phyloP scores from a whole-genome alignment of 2,329 filamentous ascomycete species.

The Fusarium sp. region DNA sequence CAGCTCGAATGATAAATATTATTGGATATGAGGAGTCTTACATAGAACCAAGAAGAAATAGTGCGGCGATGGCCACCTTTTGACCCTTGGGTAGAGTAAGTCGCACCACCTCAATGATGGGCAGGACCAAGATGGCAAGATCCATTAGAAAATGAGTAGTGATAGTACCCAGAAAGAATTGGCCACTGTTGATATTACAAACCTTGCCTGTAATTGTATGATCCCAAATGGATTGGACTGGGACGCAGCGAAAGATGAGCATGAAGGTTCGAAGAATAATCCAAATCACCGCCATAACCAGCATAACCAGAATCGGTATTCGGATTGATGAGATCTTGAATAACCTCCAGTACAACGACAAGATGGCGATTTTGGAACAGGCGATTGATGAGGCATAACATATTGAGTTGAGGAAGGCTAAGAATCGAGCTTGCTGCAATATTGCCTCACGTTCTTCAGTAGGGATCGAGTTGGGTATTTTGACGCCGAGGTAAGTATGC shows the following conservation, averaged over 20 bases:
- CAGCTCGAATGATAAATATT: background rate
- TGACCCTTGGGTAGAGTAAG: background rate
- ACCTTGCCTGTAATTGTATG: no score
- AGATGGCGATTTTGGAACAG: no score
- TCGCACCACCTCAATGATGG: slow-evolving; percentile 36
- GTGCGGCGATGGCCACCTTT: slow-evolving; percentile 13
- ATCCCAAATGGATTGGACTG: no score
- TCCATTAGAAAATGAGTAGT: slow-evolving; percentile 52
- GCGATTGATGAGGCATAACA: slow-evolving; percentile 47
- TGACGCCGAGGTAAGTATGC: slow-evolving; percentile 37
- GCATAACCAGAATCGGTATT: no score
- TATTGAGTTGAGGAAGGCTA: slow-evolving; percentile 32
- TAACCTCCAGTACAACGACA: no score
- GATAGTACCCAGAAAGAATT: slow-evolving; percentile 52
- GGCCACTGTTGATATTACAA: background rate
- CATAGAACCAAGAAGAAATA: slow-evolving; percentile 22
- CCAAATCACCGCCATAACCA: no score
- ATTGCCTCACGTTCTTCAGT: slow-evolving; percentile 14
- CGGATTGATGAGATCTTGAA: no score
- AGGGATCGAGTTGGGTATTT: slow-evolving; percentile 23
- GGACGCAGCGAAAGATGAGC: no score
- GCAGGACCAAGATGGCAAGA: slow-evolving; percentile 49
- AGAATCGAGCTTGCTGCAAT: slow-evolving; percentile 27
- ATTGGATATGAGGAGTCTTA: background rate
- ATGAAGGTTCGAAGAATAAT: no score